Evolutionary conservation across 2,329 filamentous ascomycete species (phyloP), one percentile per base, ranked within the genome.

Genomic region (Penicillium sp.): DNA sequence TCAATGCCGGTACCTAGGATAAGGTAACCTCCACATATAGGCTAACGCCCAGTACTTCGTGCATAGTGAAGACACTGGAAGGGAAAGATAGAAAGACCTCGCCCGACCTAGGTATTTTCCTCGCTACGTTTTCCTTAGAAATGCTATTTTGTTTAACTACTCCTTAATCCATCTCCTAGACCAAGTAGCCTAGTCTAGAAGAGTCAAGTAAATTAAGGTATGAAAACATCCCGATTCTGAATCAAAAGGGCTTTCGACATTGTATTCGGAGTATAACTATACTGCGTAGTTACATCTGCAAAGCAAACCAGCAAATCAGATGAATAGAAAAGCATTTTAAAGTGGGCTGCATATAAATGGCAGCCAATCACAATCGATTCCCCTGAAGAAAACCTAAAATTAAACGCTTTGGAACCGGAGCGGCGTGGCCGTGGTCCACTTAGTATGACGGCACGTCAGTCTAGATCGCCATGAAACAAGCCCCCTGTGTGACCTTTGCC

Each of bases 381-480:
- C 33, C 33, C 33, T 37, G 33, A 12, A 12, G 20, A 8, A 20
- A 18, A 8, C 2, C 33, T 18, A 24, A 27, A 40, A 40, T 40
- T 35, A 27, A 25, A 12, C 20, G 4, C 8, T 18, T 9, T 18
- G 32, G 32, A 9, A 35, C 32, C 15, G 15, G 15, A 18, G 32
- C 32, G n/a, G 6, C 15, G 33, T 20, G 33, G 15, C 37, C 24
- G 23, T 8, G 12, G 12, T 15, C 38, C 38, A 40, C 38, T 40
- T 40, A 25, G 37, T 35, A 25, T 4, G 10, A 27, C 20, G 13
- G 23, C 13, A n/a, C 12, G 13, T 27, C 38, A 40, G 38, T 40
- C 38, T 40, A 40, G 38, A 40, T 25, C 42, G n/a, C 13, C 29
- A 46, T 55, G 54, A 60, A 60, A 57, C 51, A 35, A 31, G 48